Percentiles rank a stretch among this genome's conserved stretches.
Evolutionary conservation across 2,329 filamentous ascomycete species (phyloP).

Genomic region (Ophiostoma piceae): DNA sequence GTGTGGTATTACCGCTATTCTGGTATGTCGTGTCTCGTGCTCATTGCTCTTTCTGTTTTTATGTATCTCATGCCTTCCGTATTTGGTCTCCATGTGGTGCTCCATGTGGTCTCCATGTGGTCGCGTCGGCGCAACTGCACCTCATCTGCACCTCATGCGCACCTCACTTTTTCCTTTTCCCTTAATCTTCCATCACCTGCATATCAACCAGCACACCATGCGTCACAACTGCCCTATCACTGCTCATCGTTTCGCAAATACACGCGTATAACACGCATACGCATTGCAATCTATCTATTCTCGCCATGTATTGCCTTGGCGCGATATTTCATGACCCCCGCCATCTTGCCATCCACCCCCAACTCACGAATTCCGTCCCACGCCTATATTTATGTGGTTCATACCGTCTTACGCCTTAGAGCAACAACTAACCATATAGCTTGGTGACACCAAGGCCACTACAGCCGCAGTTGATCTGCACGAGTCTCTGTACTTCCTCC

Average conservation of each 20-base stretch:
- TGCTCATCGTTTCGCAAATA: background rate
- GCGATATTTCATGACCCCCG: background rate
- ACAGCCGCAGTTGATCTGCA: conserved; percentile 61
- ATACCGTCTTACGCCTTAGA: background rate
- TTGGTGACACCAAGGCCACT: conserved; percentile 46
- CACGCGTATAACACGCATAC: background rate
- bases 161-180: background rate
- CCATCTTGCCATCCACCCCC: background rate
- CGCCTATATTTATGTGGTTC: background rate
- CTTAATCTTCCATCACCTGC: background rate
- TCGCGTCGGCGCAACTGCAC: background rate
- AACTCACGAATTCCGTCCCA: background rate
- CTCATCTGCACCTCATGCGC: background rate
- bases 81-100: background rate
- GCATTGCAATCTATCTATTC: background rate
- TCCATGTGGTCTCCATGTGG: background rate
- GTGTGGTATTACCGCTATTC: conserved; percentile 25
- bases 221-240: conserved; percentile 4
- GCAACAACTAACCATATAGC: conserved; percentile 25
- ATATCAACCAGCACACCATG: background rate
- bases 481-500: conserved; percentile 66
- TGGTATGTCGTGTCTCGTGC: conserved; percentile 18
- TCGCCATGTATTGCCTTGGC: background rate
- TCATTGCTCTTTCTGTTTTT: background rate
- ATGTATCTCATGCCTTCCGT: background rate